Evolutionary conservation across 2,329 filamentous ascomycete genomes (phyloP), one percentile per base, ranked within the genome.

Genomic region (Rutstroemia sp.): DNA sequence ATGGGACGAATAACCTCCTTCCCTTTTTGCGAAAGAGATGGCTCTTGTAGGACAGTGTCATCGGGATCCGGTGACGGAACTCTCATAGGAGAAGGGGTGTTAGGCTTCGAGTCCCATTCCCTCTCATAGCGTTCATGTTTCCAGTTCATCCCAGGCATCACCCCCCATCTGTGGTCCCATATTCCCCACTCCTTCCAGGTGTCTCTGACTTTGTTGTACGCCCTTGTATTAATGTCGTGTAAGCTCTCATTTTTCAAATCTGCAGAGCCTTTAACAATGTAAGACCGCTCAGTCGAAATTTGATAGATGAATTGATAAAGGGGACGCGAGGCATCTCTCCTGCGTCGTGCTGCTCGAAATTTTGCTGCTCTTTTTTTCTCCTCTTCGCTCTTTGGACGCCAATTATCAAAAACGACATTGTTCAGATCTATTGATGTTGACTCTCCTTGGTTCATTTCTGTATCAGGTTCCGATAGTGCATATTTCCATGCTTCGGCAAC

Each of bases 111-210:
- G 7, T 10, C 10, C 10, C 18, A 14, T 23, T 62, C 54, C 45
- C 63, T 60, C 18, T 57, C 52, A 52, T 62, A 63, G 56, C 63
- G 47, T 65, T 68, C 64, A 64, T 67, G 63, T 62, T 66, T 69
- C 66, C 64, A 69, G 54, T 62, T 65, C 63, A 68, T 68, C 47
- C 66, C 66, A 59, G 64, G 67, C 56, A 69, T 58, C 58, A 64
- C 58, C 62, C 64, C 63, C 68, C 65, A 69, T 61, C 58, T 63
- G 51, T 47, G 34, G 46, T 69, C 65, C 65, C 63, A 70, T 59
- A 69, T 67, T 41, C 59, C 54, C 61, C 63, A 59, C 54, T 64
- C 62, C 34, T 59, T 63, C 68, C 64, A 69, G 23, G 56, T 63
- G 50, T 62, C 65, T 59, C 66, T 69, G 57, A 69, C 60, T 59